Evolutionary conservation across 192 early-diverging fungal species (phyloP).

Genomic region (Ambispora gerdemannii): DNA sequence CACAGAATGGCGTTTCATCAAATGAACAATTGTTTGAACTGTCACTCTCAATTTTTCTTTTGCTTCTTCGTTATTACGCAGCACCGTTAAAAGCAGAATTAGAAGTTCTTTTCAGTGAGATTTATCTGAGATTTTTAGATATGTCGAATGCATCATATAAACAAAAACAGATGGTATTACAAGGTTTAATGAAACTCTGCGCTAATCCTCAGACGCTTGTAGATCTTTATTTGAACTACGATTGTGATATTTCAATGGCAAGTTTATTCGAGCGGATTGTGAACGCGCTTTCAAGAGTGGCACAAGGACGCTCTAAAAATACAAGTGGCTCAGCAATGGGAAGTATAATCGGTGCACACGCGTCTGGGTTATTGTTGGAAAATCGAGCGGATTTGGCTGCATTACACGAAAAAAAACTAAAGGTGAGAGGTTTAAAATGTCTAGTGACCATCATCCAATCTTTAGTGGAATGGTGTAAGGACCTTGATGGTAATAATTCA

Average conservation of each 20-base stretch:
- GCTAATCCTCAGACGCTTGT: slow-evolving; percentile 74
- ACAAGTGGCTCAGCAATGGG: slow-evolving; percentile 36
- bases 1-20: slow-evolving; percentile 47
- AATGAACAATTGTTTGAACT: slow-evolving; percentile 49
- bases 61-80: slow-evolving; percentile 41
- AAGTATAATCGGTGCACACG: slow-evolving; percentile 43
- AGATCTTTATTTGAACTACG: slow-evolving; percentile 93
- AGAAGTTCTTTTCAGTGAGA: slow-evolving; percentile 85
- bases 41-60: slow-evolving; percentile 44
- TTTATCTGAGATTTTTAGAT: slow-evolving; percentile 82
- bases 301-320: slow-evolving; percentile 42
- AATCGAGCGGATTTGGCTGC: slow-evolving; percentile 39
- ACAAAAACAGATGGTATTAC: slow-evolving; percentile 76
- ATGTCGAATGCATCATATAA: slow-evolving; percentile 60
- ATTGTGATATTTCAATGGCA: slow-evolving; percentile 78
- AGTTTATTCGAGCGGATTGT: slow-evolving; percentile 89
- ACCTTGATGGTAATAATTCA: slow-evolving; percentile 34
- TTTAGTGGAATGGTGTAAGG: slow-evolving; percentile 66
- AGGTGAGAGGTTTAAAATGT: slow-evolving; percentile 51
- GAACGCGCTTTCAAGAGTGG: slow-evolving; percentile 55
- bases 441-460: slow-evolving; percentile 61
- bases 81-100: slow-evolving; percentile 75
- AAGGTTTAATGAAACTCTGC: slow-evolving; percentile 66
- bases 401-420: slow-evolving; percentile 43
- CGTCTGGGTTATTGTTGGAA: slow-evolving; percentile 32